phyloP scores from a whole-genome alignment of 371 early-diverging fungal genomes.

The Mucor piriformis region DNA sequence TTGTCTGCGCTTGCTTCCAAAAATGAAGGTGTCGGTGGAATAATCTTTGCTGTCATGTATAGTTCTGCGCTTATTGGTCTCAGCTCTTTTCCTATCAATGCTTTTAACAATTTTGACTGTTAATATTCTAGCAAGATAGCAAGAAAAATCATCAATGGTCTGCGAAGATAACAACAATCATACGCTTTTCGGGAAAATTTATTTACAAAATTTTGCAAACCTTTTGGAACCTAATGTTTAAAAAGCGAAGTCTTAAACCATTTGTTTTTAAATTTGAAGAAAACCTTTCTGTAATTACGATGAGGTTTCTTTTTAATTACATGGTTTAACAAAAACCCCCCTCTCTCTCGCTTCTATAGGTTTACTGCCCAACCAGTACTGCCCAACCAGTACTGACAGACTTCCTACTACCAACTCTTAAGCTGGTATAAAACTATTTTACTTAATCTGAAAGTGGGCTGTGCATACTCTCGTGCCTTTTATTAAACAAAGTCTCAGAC shows the following conservation, averaged over 20 bases:
- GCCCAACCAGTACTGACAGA: slow-evolving; percentile 14
- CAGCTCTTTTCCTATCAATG: slow-evolving; percentile 25
- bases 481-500: neutral
- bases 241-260: slow-evolving; percentile 14
- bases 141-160: slow-evolving; percentile 27
- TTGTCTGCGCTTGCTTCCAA: slow-evolving; percentile 19
- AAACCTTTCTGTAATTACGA: slow-evolving; percentile 19
- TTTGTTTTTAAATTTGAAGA: slow-evolving; percentile 9
- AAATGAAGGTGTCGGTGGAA: slow-evolving; percentile 10
- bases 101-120: slow-evolving; percentile 20
- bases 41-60: slow-evolving; percentile 32
- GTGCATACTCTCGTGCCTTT: neutral
- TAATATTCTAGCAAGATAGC: slow-evolving; percentile 28
- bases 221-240: slow-evolving; percentile 30
- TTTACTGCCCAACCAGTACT: slow-evolving; percentile 12
- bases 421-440: neutral
- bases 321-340: no score
- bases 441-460: neutral
- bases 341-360: no score
- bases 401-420: slow-evolving; percentile 2
- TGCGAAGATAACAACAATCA: slow-evolving; percentile 14
- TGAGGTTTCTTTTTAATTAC: no score
- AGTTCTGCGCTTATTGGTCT: slow-evolving; percentile 26
- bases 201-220: neutral
- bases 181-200: neutral